Percentiles rank a stretch among this genome's conserved stretches.
These are phyloP conservation scores for Macadamia tetraphylla DNA, from an alignment of 164 flowering plant genomes.

Conservation along the genomic window DNA sequence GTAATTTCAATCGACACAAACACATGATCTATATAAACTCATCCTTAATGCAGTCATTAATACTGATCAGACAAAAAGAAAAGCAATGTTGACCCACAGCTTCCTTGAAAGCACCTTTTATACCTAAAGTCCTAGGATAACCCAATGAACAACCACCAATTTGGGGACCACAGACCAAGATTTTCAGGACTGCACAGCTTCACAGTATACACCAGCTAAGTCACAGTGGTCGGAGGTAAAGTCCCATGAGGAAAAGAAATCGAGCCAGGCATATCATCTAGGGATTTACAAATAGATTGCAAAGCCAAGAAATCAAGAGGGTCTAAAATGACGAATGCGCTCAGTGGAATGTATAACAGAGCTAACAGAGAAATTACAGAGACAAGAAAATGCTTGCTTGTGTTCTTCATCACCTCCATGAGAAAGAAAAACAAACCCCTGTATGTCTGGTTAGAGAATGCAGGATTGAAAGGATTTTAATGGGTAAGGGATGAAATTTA, in stretches of 20 bases:
- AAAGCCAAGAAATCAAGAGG: conserved; percentile 34
- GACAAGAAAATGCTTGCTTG: not conserved
- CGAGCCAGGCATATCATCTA: conserved; percentile 32
- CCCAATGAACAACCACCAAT: too few relatives aligned
- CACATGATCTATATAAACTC: too few relatives aligned
- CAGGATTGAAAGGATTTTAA: not conserved
- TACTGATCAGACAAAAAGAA: too few relatives aligned
- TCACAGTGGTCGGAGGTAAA: conserved; percentile 38
- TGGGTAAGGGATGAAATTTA: conserved; percentile 8
- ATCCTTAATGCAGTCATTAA: too few relatives aligned
- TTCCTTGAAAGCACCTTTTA: too few relatives aligned
- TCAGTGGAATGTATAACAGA: conserved; percentile 14
- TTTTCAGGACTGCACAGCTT: not conserved
- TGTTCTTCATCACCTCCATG: not conserved
- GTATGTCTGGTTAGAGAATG: not conserved
- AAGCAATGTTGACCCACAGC: too few relatives aligned
- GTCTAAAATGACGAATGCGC: conserved; percentile 33
- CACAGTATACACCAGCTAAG: conserved; percentile 31
- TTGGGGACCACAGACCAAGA: too few relatives aligned
- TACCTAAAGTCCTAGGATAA: too few relatives aligned
- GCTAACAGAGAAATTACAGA: not conserved
- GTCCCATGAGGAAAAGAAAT: conserved; percentile 31
- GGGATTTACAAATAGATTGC: conserved; percentile 23
- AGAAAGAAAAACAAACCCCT: not conserved
- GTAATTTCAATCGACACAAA: too few relatives aligned